Evolutionary conservation across 345 rosid species (phyloP).

Genomic region (Pugionium cornutum): DNA sequence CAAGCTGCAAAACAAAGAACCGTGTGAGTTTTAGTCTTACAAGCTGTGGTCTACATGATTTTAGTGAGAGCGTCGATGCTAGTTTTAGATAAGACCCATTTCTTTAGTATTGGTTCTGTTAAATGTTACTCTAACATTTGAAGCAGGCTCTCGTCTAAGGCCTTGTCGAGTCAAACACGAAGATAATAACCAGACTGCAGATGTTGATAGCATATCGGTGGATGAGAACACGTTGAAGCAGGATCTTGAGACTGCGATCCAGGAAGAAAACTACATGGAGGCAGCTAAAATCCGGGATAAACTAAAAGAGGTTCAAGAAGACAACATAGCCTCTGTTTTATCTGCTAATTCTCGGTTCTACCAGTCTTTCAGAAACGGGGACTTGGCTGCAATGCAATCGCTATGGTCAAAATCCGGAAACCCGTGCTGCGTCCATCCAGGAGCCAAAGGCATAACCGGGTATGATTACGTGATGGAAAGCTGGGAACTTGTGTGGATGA

Average conservation of each 20-base stretch:
- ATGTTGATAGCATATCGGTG: constrained; percentile 51
- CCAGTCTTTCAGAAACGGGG: constrained; percentile 68
- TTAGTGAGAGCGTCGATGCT: background rate
- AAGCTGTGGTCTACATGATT: constrained; percentile 14
- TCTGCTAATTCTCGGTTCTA: constrained; percentile 81
- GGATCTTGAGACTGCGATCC: constrained; percentile 64
- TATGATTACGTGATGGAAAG: constrained; percentile 85
- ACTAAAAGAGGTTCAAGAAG: constrained; percentile 61
- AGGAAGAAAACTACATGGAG: constrained; percentile 77
- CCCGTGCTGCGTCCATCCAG: constrained; percentile 86
- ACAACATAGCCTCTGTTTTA: constrained; percentile 62
- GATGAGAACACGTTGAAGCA: constrained; percentile 64
- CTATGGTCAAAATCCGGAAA: constrained; percentile 67
- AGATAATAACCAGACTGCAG: constrained; percentile 51
- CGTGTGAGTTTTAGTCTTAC: constrained; percentile 42
- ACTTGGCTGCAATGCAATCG: constrained; percentile 67
- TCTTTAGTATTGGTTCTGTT: constrained; percentile 22
- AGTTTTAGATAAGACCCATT: background rate
- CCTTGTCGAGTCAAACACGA: constrained; percentile 58
- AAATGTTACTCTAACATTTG: constrained; percentile 38
- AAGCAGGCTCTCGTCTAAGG: constrained; percentile 34
- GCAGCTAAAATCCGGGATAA: constrained; percentile 86
- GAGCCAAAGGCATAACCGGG: constrained; percentile 73
- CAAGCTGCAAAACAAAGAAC: constrained; percentile 41
- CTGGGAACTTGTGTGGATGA: constrained; percentile 92